Conservation (phyloP, 352 stramenopile species). For the Pythium periplocum region DNA sequence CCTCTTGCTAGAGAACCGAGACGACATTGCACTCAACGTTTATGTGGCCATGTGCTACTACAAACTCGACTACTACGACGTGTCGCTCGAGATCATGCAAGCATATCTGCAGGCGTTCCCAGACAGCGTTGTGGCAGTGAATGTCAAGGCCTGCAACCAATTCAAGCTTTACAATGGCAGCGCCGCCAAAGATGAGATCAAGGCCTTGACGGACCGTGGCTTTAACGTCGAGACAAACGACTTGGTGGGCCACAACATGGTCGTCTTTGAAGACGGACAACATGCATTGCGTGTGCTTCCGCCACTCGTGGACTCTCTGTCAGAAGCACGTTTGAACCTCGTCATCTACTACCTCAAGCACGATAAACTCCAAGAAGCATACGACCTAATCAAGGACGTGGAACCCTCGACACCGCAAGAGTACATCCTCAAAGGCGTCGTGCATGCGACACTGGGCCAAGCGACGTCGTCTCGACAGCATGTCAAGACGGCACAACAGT, state of each 20-base stretch:
- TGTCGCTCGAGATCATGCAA: conserved; percentile 95
- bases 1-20: conserved; percentile 92
- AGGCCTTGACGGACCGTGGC: conserved; percentile 87
- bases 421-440: conserved; percentile 89
- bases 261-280: conserved; percentile 94
- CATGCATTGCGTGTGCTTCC: conserved; percentile 91
- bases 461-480: conserved; percentile 85
- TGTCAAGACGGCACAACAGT: conserved; percentile 92
- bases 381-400: conserved; percentile 93
- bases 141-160: conserved; percentile 97
- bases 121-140: conserved; percentile 90
- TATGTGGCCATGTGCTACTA: conserved; percentile 99
- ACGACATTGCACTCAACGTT: conserved; percentile 95
- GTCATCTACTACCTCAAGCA: conserved; percentile 92
- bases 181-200: conserved; percentile 92
- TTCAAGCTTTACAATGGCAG: conserved; percentile 97
- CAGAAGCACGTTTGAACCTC: conserved; percentile 94
- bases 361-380: conserved; percentile 91
- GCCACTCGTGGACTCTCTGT: conserved; percentile 88
- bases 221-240: conserved; percentile 90
- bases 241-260: conserved; percentile 94
- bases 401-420: conserved; percentile 92
- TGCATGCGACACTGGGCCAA: conserved; percentile 91
- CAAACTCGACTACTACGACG: conserved; percentile 97
- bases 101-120: conserved; percentile 92